A percentile compares a stretch with the other conserved stretches of the same genome.
Evolutionary conservation across 2,329 filamentous ascomycete species (phyloP).

Genomic region (Diaporthe ampelina): DNA sequence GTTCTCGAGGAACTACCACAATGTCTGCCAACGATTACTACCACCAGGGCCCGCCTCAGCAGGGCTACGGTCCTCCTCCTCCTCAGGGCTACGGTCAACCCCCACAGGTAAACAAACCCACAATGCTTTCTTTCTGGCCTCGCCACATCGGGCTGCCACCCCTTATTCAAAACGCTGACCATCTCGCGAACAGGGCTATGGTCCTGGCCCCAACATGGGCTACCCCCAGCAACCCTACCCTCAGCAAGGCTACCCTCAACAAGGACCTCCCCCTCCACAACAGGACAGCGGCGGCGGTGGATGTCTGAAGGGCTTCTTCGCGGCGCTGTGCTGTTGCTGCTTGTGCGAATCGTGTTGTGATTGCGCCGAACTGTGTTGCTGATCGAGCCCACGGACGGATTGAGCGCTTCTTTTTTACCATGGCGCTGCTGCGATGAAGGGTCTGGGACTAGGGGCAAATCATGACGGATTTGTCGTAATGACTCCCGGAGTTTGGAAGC

Average conservation of each 20-base stretch:
- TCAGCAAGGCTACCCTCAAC: constrained; percentile 40
- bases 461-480: constrained; percentile 5
- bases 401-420: neutral
- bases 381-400: neutral
- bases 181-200: constrained; percentile 52
- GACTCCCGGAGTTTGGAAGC: neutral
- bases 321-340: constrained; percentile 64
- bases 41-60: constrained; percentile 50
- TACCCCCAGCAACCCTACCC: too few species aligned
- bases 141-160: neutral
- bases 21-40: constrained; percentile 56
- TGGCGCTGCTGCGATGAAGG: constrained; percentile 18
- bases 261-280: constrained; percentile 56
- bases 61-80: constrained; percentile 47
- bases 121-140: constrained; percentile 17
- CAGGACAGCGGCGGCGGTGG: constrained; percentile 50
- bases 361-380: constrained; percentile 61
- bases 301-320: constrained; percentile 62
- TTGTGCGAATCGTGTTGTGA: constrained; percentile 65
- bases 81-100: constrained; percentile 52
- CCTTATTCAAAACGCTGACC: constrained; percentile 13
- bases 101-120: constrained; percentile 53
- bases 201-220: constrained; percentile 46
- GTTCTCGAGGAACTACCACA: constrained; percentile 36
- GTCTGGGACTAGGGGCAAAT: neutral